Base-by-base conservation (phyloP, 768 basidiomycete genomes). In the Roridomyces roridus region DNA sequence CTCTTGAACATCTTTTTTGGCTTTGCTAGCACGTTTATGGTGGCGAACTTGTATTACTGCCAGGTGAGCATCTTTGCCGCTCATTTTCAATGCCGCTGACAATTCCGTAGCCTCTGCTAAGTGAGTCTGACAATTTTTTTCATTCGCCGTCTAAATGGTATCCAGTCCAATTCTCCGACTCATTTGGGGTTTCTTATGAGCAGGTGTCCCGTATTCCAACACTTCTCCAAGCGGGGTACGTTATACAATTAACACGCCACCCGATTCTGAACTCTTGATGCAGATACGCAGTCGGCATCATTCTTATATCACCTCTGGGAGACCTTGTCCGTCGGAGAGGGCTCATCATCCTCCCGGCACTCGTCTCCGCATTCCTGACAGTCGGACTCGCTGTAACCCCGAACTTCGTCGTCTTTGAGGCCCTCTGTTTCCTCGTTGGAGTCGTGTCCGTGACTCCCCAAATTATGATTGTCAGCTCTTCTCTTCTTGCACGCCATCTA, bases 1-100 rank as follows among this genome's bases (percentile, higher is more conserved):
- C 29, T 79, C 40, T 66, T 86, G 34, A 89, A 88, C 57, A 62
- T 77, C 11, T 74, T 82, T 0, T 90, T 91, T 65, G 89, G 86
- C 17, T 75, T 85, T 57, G 84, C 80, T 23, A 82, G 85, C 60
- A 89, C 86, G 26, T 82, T 85, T 64, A 77, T 74, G 37, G 85
- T 85, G 14, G 81, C 85, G 17, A 94, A 94, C 65, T 68, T 94
- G 43, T 94, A 93, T 67, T 94, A 93, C 62, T 89, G 87, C 58
- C 90, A 92, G 48, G 60, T 58, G 47, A 12, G 46, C 6, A 34
- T 12, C 10, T 4, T 2, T 1, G 18, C 26, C 5, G 6, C 34
- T 14, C 6, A 14, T 21, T 26, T 14, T 23, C 23, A 5, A 34
- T 6, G 11, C 23, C 6, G 31, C 15, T 35, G 6, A 15, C 2